Evolutionary conservation across 192 early-diverging fungal genomes (phyloP).

Genomic region (Pilobolus umbonatus): DNA sequence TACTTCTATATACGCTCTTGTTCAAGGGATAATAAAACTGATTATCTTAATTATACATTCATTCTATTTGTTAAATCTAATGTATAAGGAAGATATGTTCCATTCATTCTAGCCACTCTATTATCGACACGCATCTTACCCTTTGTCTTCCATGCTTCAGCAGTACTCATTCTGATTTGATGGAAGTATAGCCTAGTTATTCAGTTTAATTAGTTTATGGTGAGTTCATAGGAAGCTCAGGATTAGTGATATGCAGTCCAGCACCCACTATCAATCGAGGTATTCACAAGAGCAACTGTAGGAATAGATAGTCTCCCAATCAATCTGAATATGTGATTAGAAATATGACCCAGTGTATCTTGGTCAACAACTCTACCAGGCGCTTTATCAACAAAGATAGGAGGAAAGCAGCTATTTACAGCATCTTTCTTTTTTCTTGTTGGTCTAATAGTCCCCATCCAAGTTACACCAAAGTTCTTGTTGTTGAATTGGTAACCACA

Average conservation of each 20-base stretch:
- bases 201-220: slow-evolving; percentile 54
- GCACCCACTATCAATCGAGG: slow-evolving; percentile 57
- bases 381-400: slow-evolving; percentile 79
- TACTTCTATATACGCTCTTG: too few relatives aligned
- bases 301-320: too few relatives aligned
- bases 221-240: slow-evolving; percentile 72
- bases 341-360: slow-evolving; percentile 40
- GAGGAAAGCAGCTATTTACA: slow-evolving; percentile 29
- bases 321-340: too few relatives aligned
- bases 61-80: background rate
- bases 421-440: slow-evolving; percentile 65
- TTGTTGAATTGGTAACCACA: slow-evolving; percentile 67
- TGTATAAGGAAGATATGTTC: slow-evolving; percentile 36
- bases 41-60: too few relatives aligned
- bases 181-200: slow-evolving; percentile 71
- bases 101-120: slow-evolving; percentile 55
- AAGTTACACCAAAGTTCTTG: slow-evolving; percentile 82
- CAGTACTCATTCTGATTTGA: slow-evolving; percentile 80
- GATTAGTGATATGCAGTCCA: slow-evolving; percentile 84
- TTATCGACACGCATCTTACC: slow-evolving; percentile 72
- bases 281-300: background rate
- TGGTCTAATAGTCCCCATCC: slow-evolving; percentile 75
- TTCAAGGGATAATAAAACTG: too few relatives aligned
- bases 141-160: slow-evolving; percentile 82
- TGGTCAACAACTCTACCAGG: slow-evolving; percentile 80